phyloP scores from a whole-genome alignment of 768 basidiomycete genomes.

The Saitozyma sp. region DNA sequence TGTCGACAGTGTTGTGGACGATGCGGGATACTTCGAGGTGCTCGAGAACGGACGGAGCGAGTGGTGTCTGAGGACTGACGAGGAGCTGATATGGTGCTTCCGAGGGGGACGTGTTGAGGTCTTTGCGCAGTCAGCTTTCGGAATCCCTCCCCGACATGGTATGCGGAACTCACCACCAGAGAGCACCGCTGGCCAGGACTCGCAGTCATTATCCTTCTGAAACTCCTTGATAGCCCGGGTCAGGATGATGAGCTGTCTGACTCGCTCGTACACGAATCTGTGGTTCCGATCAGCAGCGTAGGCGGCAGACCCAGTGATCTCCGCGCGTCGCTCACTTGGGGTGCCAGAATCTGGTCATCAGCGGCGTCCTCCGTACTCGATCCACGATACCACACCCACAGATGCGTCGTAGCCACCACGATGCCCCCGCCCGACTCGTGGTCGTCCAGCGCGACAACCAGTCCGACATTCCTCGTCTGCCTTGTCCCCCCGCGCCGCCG shows the following conservation, averaged over 20 bases:
- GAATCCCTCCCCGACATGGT: background rate
- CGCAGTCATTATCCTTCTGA: constrained; percentile 56
- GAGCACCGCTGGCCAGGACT: constrained; percentile 74
- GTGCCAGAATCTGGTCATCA: constrained; percentile 72
- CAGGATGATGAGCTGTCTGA: constrained; percentile 75
- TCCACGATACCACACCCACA: constrained; percentile 48
- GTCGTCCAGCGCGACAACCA: constrained; percentile 66
- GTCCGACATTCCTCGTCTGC: constrained; percentile 66
- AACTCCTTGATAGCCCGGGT: constrained; percentile 66
- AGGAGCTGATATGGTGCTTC: constrained; percentile 81
- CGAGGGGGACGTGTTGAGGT: constrained; percentile 84
- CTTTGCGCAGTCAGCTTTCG: constrained; percentile 54
- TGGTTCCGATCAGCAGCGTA: constrained; percentile 1
- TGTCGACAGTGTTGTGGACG: constrained; percentile 48
- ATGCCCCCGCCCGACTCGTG: constrained; percentile 58
- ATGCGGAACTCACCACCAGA: constrained; percentile 67
- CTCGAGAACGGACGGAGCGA: constrained; percentile 62
- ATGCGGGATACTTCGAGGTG: constrained; percentile 64
- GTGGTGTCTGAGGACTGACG: constrained; percentile 58
- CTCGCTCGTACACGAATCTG: constrained; percentile 77
- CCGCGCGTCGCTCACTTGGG: constrained; percentile 63
- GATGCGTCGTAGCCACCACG: constrained; percentile 81
- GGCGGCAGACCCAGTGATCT: background rate
- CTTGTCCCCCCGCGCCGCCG: constrained; percentile 41
- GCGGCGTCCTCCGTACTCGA: background rate